Evolutionary conservation across 2,329 filamentous ascomycete species (phyloP).

Genomic region (Botrytis byssoidea): DNA sequence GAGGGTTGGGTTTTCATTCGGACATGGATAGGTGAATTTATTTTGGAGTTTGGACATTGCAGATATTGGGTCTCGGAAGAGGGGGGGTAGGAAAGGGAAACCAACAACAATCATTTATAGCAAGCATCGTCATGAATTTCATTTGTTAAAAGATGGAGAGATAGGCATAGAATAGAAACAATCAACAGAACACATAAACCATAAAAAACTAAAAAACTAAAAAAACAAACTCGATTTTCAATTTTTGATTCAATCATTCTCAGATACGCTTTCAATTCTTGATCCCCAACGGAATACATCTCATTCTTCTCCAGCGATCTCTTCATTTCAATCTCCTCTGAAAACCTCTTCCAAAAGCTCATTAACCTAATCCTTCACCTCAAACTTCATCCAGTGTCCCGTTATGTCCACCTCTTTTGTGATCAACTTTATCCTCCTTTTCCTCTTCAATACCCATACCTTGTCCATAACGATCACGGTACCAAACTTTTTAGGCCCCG

Average conservation of each 20-base stretch:
- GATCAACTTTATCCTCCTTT: neutral
- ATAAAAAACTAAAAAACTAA: neutral
- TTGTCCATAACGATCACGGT: neutral
- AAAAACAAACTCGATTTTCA: neutral
- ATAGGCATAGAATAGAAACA: neutral
- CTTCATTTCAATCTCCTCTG: neutral
- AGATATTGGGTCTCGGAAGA: neutral
- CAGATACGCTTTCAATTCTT: neutral
- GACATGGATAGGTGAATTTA: neutral
- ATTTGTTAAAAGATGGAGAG: neutral
- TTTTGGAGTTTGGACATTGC: neutral
- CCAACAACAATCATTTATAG: neutral
- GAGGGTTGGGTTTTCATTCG: no score
- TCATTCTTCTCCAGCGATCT: neutral
- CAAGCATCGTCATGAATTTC: neutral
- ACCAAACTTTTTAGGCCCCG: neutral
- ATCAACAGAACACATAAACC: neutral
- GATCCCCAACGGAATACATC: neutral
- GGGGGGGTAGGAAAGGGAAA: neutral
- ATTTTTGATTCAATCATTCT: neutral
- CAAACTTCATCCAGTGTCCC: neutral
- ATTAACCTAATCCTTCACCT: neutral
- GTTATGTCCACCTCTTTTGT: neutral
- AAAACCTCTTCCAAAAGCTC: neutral
- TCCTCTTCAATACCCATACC: no score